phyloP scores from a whole-genome alignment of 2,329 filamentous ascomycete species.

The Hypoxylon sp. region DNA sequence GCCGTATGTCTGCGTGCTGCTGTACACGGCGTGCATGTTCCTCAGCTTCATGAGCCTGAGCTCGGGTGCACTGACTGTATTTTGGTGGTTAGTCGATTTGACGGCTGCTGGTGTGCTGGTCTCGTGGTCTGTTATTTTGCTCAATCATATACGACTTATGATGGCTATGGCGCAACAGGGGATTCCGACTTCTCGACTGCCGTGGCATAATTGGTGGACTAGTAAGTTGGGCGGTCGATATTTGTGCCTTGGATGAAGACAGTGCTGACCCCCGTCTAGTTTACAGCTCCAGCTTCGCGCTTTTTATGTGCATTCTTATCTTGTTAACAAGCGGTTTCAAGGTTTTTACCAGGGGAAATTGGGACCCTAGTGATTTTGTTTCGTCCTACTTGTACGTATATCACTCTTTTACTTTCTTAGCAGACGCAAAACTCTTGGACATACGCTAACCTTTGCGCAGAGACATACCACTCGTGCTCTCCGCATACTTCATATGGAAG shows the following conservation, averaged over 20 bases:
- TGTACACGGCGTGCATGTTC: constrained; percentile 69
- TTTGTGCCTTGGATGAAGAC: not conserved
- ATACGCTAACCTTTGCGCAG: constrained; percentile 54
- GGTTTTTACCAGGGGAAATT: constrained; percentile 73
- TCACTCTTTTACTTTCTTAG: not conserved
- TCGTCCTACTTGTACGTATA: constrained; percentile 72
- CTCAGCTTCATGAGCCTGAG: constrained; percentile 72
- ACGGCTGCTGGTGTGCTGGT: constrained; percentile 75
- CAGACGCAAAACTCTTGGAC: not conserved
- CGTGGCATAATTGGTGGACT: constrained; percentile 76
- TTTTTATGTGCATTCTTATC: constrained; percentile 74
- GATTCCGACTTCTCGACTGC: constrained; percentile 65
- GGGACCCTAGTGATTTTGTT: constrained; percentile 70
- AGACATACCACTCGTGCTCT: constrained; percentile 71
- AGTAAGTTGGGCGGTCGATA: constrained; percentile 58
- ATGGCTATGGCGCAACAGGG: constrained; percentile 69
- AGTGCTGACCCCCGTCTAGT: constrained; percentile 56
- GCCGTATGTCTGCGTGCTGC: constrained; percentile 71
- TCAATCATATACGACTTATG: constrained; percentile 72
- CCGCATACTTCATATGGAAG: constrained; percentile 75
- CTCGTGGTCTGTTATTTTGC: constrained; percentile 73
- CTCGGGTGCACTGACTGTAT: constrained; percentile 72
- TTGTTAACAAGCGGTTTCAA: constrained; percentile 79
- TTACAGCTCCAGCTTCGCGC: constrained; percentile 72
- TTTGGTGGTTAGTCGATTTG: constrained; percentile 75